These are phyloP conservation scores for Dacryopinax primogenitus DNA, from an alignment of 768 basidiomycete genomes.

Conservation along the genomic window DNA sequence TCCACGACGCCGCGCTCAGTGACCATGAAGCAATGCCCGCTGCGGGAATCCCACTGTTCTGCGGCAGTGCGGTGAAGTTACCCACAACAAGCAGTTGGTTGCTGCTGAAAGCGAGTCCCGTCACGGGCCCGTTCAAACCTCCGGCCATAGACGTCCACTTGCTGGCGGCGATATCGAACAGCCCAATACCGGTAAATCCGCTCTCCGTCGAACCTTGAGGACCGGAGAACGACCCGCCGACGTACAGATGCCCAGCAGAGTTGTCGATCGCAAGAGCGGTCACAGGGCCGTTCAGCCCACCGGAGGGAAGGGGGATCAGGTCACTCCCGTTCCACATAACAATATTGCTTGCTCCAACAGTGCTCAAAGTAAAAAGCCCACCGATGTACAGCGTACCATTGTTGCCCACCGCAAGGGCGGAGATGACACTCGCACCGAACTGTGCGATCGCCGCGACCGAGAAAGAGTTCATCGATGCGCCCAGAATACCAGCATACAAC, in stretches of 20 bases:
- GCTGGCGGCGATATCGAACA: constrained; percentile 53
- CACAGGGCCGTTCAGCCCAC: constrained; percentile 73
- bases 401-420: constrained; percentile 48
- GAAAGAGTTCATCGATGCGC: constrained; percentile 28
- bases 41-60: constrained; percentile 26
- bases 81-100: constrained; percentile 54
- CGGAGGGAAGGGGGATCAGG: constrained; percentile 40
- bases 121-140: constrained; percentile 69
- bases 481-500: constrained; percentile 50
- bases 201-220: constrained; percentile 44
- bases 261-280: constrained; percentile 49
- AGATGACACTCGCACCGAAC: constrained; percentile 29
- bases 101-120: constrained; percentile 39
- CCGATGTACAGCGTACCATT: constrained; percentile 59
- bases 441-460: constrained; percentile 13
- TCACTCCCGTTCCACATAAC: constrained; percentile 51
- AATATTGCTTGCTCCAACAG: constrained; percentile 45
- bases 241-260: constrained; percentile 45
- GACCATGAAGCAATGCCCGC: constrained; percentile 72
- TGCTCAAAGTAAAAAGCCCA: constrained; percentile 56
- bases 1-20: constrained; percentile 47
- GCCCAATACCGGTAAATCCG: constrained; percentile 46
- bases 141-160: constrained; percentile 56
- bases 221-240: constrained; percentile 80
- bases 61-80: constrained; percentile 48